phyloP scores from a whole-genome alignment of 2,329 filamentous ascomycete genomes.

The Triangularia setosa region DNA sequence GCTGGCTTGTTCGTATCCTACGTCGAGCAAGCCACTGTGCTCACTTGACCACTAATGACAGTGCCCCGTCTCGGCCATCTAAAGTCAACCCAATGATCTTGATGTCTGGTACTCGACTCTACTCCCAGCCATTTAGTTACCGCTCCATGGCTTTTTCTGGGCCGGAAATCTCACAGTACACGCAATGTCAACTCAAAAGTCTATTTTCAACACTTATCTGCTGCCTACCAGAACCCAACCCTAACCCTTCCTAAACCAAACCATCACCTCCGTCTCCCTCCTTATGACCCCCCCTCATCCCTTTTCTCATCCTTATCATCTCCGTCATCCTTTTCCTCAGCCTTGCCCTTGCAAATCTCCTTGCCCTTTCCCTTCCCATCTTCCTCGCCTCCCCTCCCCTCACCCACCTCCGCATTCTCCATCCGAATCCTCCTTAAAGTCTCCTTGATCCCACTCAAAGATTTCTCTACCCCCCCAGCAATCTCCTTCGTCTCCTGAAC shows the following conservation, averaged over 20 bases:
- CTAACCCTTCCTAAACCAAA: background rate
- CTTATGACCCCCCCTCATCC: background rate
- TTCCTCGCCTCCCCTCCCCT: background rate
- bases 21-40: background rate
- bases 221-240: background rate
- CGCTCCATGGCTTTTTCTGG: background rate
- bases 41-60: background rate
- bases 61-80: background rate
- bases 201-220: background rate
- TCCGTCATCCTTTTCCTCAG: background rate
- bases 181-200: background rate
- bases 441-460: background rate
- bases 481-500: background rate
- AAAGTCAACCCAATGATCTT: background rate
- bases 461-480: background rate
- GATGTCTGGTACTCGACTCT: background rate
- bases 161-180: background rate
- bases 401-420: background rate
- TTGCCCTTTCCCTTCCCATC: background rate
- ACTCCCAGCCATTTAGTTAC: background rate
- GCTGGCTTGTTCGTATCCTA: no score
- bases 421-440: background rate
- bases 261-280: background rate
- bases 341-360: background rate
- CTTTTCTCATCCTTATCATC: background rate